These are phyloP conservation scores for Grammothele lineata DNA, from an alignment of 768 basidiomycete species.

Conservation along the genomic window DNA sequence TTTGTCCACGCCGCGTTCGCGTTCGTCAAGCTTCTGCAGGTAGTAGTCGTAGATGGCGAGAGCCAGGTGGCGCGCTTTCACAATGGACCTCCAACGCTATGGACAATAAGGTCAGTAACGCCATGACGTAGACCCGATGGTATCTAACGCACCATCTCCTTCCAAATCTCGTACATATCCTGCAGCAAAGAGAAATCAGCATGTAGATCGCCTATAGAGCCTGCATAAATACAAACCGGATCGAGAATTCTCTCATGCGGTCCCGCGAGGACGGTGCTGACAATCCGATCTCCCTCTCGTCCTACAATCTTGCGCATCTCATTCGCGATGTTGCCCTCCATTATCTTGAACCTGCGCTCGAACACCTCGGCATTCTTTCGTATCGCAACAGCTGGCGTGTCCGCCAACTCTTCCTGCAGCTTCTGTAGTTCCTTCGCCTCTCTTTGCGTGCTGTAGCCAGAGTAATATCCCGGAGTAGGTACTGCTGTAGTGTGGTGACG, in stretches of 20 bases:
- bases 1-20: neutral
- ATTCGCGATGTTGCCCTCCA: neutral
- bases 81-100: slow-evolving; percentile 48
- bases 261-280: neutral
- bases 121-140: neutral
- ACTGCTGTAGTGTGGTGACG: neutral
- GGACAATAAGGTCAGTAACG: neutral
- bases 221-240: neutral
- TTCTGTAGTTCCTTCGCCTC: neutral
- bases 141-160: slow-evolving; percentile 42
- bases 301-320: neutral
- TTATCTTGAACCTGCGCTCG: slow-evolving; percentile 3
- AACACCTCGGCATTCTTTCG: slow-evolving; percentile 1
- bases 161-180: slow-evolving; percentile 47
- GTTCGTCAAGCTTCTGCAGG: slow-evolving; percentile 16
- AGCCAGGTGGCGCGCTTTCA: slow-evolving; percentile 48
- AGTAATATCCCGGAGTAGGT: neutral
- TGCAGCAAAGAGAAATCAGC: slow-evolving; percentile 11
- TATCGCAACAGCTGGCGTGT: neutral
- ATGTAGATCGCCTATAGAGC: neutral
- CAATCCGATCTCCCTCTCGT: neutral
- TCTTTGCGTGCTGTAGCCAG: neutral
- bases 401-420: slow-evolving; percentile 4
- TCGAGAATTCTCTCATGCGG: slow-evolving; percentile 2
- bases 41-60: slow-evolving; percentile 37